Conservation (phyloP, 2,329 filamentous ascomycete species). For the Apiospora marii region DNA sequence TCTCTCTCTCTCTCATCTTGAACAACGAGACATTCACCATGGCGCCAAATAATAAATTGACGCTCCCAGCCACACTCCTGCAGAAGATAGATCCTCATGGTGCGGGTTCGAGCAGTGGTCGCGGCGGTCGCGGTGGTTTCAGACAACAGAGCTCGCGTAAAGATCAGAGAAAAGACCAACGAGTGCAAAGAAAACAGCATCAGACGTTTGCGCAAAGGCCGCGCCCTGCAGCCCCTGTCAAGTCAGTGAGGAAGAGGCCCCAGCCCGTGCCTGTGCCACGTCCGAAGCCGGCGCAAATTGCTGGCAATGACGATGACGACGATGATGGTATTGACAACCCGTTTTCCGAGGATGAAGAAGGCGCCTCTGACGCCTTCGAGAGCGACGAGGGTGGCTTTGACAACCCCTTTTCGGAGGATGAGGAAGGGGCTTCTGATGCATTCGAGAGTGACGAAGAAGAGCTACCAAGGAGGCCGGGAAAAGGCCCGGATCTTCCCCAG, state of each 20-base stretch:
- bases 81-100: conserved; percentile 49
- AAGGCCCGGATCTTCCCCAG: conserved; percentile 29
- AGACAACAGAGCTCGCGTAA: conserved; percentile 39
- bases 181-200: conserved; percentile 39
- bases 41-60: conserved; percentile 41
- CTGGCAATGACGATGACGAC: conserved; percentile 30
- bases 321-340: conserved; percentile 8
- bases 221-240: background rate
- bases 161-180: conserved; percentile 42
- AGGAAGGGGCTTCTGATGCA: conserved; percentile 7
- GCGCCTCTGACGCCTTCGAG: conserved; percentile 24
- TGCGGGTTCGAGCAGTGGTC: conserved; percentile 27
- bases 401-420: conserved; percentile 27
- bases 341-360: conserved; percentile 20
- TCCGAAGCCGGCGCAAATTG: conserved; percentile 27
- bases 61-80: conserved; percentile 53
- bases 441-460: conserved; percentile 31
- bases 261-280: conserved; percentile 19
- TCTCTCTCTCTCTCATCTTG: background rate
- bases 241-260: background rate
- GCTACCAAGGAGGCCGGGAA: background rate
- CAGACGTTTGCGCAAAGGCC: conserved; percentile 27
- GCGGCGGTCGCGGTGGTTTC: conserved; percentile 29
- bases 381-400: conserved; percentile 31
- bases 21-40: background rate